A percentile compares a stretch with the other conserved stretches of the same genome.
These are phyloP conservation scores for Cercis canadensis DNA, from an alignment of 306 rosid species.

Conservation along the genomic window DNA sequence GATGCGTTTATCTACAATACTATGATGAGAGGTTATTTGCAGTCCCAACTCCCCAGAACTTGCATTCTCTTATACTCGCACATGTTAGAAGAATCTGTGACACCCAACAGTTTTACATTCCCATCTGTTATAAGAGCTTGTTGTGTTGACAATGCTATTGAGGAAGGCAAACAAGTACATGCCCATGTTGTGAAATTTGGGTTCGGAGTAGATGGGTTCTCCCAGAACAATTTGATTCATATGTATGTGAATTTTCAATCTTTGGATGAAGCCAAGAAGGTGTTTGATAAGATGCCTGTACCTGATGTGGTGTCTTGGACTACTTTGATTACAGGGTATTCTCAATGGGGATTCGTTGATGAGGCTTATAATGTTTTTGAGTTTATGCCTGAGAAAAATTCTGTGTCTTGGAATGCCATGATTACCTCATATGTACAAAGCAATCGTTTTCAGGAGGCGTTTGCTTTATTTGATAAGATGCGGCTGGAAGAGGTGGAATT, in stretches of 20 bases:
- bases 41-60: slow-evolving; percentile 22
- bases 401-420: slow-evolving; percentile 74
- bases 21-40: slow-evolving; percentile 50
- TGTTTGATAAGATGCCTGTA: slow-evolving; percentile 52
- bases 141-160: slow-evolving; percentile 25
- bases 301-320: slow-evolving; percentile 67
- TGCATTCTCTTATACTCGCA: slow-evolving; percentile 50
- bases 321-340: slow-evolving; percentile 58
- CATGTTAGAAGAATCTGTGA: slow-evolving; percentile 52
- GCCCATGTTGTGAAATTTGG: slow-evolving; percentile 68
- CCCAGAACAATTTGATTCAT: slow-evolving; percentile 53
- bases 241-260: slow-evolving; percentile 51
- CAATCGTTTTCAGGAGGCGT: slow-evolving; percentile 60
- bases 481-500: slow-evolving; percentile 39
- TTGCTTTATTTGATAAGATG: slow-evolving; percentile 61
- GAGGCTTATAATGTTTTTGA: slow-evolving; percentile 56
- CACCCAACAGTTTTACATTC: slow-evolving; percentile 60
- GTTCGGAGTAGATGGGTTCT: slow-evolving; percentile 42
- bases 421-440: slow-evolving; percentile 61
- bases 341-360: slow-evolving; percentile 53
- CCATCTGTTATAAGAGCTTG: slow-evolving; percentile 61
- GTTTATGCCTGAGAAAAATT: slow-evolving; percentile 54
- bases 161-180: slow-evolving; percentile 59
- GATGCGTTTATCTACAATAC: slow-evolving; percentile 69
- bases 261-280: slow-evolving; percentile 52